Conservation (phyloP, 2,329 filamentous ascomycete genomes). For the Diaporthe australafricana region DNA sequence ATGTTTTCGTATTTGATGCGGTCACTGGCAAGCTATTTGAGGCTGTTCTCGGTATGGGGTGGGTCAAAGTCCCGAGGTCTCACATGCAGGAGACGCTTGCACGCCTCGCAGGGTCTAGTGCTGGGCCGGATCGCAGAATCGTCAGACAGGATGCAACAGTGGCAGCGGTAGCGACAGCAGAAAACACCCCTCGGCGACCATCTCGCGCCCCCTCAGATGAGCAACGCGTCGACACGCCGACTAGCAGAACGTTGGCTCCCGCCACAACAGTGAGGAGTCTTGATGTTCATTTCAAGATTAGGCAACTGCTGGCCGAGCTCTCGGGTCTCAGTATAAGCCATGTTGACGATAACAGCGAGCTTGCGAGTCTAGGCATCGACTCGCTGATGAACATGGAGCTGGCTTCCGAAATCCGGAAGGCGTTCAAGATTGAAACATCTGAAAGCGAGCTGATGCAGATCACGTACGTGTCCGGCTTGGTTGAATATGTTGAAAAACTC, state of each 20-base stretch:
- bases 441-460: slow-evolving; percentile 17
- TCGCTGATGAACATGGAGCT: slow-evolving; percentile 63
- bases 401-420: slow-evolving; percentile 52
- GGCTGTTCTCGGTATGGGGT: slow-evolving; percentile 49
- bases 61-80: slow-evolving; percentile 42
- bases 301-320: neutral
- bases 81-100: slow-evolving; percentile 46
- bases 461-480: slow-evolving; percentile 6
- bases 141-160: neutral
- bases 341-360: slow-evolving; percentile 48
- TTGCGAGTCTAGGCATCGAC: slow-evolving; percentile 60
- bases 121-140: neutral
- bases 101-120: neutral
- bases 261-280: neutral
- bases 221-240: neutral
- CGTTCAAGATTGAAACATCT: slow-evolving; percentile 47
- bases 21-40: slow-evolving; percentile 44
- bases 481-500: neutral
- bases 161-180: too few species aligned
- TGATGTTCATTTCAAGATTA: neutral
- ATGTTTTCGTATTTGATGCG: slow-evolving; percentile 51
- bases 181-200: too few species aligned
- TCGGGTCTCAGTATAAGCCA: slow-evolving; percentile 35
- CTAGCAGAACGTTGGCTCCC: neutral
- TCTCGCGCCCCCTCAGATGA: neutral